phyloP scores from a whole-genome alignment of 305 asterid genomes.

The Fraxinus sp. region DNA sequence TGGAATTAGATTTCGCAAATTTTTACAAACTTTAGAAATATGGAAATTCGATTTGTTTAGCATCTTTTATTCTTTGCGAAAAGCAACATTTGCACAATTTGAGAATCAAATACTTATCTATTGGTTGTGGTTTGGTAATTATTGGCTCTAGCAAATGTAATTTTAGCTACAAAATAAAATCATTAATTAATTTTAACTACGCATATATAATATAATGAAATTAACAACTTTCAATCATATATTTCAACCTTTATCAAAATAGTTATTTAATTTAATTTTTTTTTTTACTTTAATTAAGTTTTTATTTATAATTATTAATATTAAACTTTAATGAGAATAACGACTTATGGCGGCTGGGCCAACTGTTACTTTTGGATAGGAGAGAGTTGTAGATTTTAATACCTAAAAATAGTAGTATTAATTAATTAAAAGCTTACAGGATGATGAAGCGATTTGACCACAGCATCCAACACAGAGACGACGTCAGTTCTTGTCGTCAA shows the following conservation, averaged over 20 bases:
- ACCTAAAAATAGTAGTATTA: background rate
- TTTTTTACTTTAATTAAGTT: no score
- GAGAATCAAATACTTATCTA: no score
- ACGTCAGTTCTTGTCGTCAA: conserved; percentile 62
- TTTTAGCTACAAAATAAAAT: no score
- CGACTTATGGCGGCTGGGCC: background rate
- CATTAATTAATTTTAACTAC: no score
- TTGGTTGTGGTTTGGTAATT: no score
- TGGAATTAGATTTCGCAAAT: background rate
- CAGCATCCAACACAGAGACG: conserved; percentile 52
- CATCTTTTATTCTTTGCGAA: background rate
- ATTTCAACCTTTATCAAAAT: no score
- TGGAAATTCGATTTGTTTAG: background rate
- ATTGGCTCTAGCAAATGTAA: background rate
- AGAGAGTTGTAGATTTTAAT: background rate
- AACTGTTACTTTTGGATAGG: background rate
- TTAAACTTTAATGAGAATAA: no score
- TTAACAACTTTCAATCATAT: no score
- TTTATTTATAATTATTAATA: no score
- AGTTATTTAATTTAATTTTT: no score
- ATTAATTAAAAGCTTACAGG: conserved; percentile 29
- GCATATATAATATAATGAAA: no score
- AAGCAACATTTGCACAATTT: background rate
- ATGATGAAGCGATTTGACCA: conserved; percentile 43
- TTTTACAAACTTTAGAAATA: background rate